Base-by-base conservation (phyloP, 257 asterid genomes). In the Ilex asprella region DNA sequence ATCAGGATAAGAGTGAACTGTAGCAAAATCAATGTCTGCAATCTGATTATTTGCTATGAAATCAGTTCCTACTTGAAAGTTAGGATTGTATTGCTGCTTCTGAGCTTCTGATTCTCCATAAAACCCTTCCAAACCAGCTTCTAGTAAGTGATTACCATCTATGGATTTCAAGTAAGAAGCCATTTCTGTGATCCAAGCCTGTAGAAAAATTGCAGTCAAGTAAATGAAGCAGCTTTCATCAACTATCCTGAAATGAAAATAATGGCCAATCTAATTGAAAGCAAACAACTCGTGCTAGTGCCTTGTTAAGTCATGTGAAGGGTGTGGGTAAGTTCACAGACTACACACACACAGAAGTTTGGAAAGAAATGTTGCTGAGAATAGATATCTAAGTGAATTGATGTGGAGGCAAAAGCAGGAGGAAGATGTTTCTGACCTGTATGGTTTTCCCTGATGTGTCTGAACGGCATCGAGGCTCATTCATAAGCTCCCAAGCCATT, bases 401-500 rank as follows among this genome's bases (percentile, higher is more conserved):
- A 21, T 21, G 27, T 0, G 27, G 27, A 21, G 27, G 1, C 27
- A 21, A 21, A 21, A 21, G 27, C 1, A 21, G 27, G 27, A 21
- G 41, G 41, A 8, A 3, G 41, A 35, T 43, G 63, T 1, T 12
- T 14, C n/a, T 2, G 54, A 72, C 86, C 82, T 86, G 90, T 1
- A 83, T 39, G 62, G 83, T 81, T 3, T 21, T 63, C 52, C 84
- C 96, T 7, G 87, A 78, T 10, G 71, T 39, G 61, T 87, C 94
- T 12, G 80, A 64, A 39, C 54, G 15, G 74, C 94, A 85, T 61
- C 94, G 78, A 1, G 96, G 96, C 67, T 87, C 96, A 67, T 87
- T 87, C 76, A 87, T 87, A 30, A 85, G 95, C 80, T 87, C 95
- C 95, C 95, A 87, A 14, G 86, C 85, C 85, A 84, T 84, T 16